A percentile compares a stretch with the other conserved stretches of the same genome.
Conservation (phyloP, 345 rosid species). For the Arabidopsis arenosa region DNA sequence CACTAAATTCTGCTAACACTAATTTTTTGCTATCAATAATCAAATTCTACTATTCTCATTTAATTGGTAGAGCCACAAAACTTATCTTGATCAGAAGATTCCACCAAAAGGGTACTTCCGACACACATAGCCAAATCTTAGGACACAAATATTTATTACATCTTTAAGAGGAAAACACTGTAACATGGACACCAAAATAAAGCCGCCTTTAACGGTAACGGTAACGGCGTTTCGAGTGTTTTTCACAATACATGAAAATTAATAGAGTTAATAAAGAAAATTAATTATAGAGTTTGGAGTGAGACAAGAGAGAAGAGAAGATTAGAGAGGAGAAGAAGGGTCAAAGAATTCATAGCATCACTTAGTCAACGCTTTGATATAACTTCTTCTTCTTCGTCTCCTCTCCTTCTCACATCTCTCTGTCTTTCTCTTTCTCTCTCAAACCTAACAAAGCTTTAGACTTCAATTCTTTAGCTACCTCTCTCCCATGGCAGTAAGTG, state of each 20-base stretch:
- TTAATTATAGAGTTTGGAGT: neutral
- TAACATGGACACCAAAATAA: conserved; percentile 3
- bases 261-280: neutral
- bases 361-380: conserved; percentile 67
- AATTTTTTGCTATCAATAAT: too few species aligned
- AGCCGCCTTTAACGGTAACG: conserved; percentile 16
- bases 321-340: conserved; percentile 44
- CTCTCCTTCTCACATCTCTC: conserved; percentile 34
- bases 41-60: too few species aligned
- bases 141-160: conserved; percentile 8
- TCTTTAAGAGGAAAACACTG: neutral
- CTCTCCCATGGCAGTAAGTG: conserved; percentile 70
- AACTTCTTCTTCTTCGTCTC: conserved; percentile 39
- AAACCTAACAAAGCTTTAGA: neutral
- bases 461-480: conserved; percentile 20
- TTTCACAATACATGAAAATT: neutral
- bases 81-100: too few species aligned
- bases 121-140: neutral
- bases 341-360: conserved; percentile 53
- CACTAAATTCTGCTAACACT: too few species aligned
- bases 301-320: conserved; percentile 28
- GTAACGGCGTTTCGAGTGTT: conserved; percentile 55
- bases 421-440: conserved; percentile 29
- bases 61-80: too few species aligned
- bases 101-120: too few species aligned